phyloP scores from a whole-genome alignment of 257 asterid species.

The Ocimum tenuiflorum region DNA sequence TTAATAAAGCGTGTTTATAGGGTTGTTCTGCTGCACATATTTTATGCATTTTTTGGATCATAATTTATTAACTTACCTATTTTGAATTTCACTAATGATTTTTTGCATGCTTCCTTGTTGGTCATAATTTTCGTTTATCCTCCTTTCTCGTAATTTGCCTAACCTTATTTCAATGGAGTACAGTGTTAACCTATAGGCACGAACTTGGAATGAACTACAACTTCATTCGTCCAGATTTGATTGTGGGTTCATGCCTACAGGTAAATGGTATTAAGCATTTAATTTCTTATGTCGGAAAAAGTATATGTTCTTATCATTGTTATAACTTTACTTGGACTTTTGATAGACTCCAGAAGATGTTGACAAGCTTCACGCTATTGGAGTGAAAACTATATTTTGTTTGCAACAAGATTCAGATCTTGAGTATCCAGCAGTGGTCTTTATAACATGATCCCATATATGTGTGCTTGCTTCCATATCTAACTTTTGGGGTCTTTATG shows the following conservation, averaged over 20 bases:
- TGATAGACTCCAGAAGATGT: conserved; percentile 84
- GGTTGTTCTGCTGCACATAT: neutral
- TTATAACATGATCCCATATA: neutral
- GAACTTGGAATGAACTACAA: conserved; percentile 94
- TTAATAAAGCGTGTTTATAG: neutral
- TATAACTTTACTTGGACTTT: conserved; percentile 9
- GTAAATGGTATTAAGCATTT: conserved; percentile 28
- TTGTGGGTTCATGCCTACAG: conserved; percentile 97
- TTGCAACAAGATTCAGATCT: conserved; percentile 86
- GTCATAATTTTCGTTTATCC: neutral
- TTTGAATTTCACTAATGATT: neutral
- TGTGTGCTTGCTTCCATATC: neutral
- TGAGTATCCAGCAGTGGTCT: conserved; percentile 62
- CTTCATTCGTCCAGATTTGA: conserved; percentile 83
- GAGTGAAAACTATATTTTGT: conserved; percentile 92
- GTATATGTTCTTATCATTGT: neutral
- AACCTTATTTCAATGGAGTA: conserved; percentile 10
- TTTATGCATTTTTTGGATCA: neutral
- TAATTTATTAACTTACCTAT: no score
- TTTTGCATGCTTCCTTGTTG: neutral
- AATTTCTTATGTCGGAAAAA: neutral
- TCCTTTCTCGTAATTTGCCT: conserved; percentile 10
- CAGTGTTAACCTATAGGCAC: conserved; percentile 82
- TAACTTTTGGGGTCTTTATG: conserved; percentile 2
- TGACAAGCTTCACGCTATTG: conserved; percentile 83